Conservation (phyloP, 2,329 filamentous ascomycete genomes). For the Cytospora schulzeri region DNA sequence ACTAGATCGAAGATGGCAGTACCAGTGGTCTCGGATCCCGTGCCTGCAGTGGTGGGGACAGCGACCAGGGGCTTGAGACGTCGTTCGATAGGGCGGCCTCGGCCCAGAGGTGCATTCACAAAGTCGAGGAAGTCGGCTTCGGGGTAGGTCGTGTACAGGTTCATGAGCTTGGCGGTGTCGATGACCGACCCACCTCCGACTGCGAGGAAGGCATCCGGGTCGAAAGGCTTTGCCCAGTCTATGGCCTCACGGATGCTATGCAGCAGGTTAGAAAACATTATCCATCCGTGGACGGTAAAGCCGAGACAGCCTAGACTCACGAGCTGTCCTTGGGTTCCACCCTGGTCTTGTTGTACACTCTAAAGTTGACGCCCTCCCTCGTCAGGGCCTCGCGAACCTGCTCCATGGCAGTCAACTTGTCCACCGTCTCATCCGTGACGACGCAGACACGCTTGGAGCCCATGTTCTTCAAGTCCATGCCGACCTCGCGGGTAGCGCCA, state of each 20-base stretch:
- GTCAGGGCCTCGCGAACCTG: constrained; percentile 81
- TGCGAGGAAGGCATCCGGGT: constrained; percentile 86
- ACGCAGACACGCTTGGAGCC: constrained; percentile 85
- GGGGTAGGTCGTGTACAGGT: constrained; percentile 87
- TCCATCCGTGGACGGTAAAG: no score
- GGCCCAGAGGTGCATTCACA: constrained; percentile 91
- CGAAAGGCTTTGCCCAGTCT: constrained; percentile 76
- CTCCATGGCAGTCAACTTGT: constrained; percentile 83
- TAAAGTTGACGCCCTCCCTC: constrained; percentile 76
- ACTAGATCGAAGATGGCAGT: constrained; percentile 98
- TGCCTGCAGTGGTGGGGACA: constrained; percentile 83
- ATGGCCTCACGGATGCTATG: constrained; percentile 67
- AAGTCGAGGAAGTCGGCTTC: constrained; percentile 96
- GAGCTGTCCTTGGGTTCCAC: constrained; percentile 95
- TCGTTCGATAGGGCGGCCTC: constrained; percentile 73
- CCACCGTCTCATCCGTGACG: constrained; percentile 84
- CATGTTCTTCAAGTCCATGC: constrained; percentile 96
- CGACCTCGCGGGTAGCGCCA: constrained; percentile 91
- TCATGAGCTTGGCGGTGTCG: constrained; percentile 98
- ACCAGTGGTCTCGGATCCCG: constrained; percentile 91
- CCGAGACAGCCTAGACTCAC: constrained; percentile 50
- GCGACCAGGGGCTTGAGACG: constrained; percentile 77
- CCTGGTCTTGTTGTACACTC: constrained; percentile 77
- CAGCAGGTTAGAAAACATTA: neutral
- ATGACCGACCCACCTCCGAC: constrained; percentile 94